Conservation (phyloP, 2,329 filamentous ascomycete genomes). For the Mycosphaerella sp. region DNA sequence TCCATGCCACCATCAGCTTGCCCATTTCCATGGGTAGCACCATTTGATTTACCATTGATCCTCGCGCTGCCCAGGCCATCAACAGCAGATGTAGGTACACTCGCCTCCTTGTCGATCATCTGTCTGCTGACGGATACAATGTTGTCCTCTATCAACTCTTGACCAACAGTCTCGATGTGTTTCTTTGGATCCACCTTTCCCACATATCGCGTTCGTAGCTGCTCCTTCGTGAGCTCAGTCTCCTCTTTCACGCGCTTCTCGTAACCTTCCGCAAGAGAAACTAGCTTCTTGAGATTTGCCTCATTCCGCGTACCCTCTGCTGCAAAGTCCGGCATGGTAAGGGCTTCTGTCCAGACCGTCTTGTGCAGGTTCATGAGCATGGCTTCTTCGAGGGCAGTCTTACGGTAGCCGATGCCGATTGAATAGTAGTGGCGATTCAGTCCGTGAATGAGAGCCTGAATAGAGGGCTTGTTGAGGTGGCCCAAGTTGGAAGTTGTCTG, state of each 20-base stretch:
- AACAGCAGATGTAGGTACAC: constrained; percentile 68
- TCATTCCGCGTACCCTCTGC: constrained; percentile 78
- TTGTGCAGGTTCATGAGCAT: constrained; percentile 99
- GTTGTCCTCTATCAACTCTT: constrained; percentile 97
- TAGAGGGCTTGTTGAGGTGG: constrained; percentile 98
- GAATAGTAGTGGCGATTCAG: constrained; percentile 99
- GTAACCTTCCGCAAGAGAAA: constrained; percentile 87
- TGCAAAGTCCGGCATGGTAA: constrained; percentile 95
- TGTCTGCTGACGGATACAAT: constrained; percentile 97
- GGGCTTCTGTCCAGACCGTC: constrained; percentile 96
- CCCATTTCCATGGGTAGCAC: constrained; percentile 10
- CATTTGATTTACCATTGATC: constrained; percentile 16
- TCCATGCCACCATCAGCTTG: constrained; percentile 20
- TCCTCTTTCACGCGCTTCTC: constrained; percentile 99
- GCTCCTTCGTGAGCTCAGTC: constrained; percentile 92
- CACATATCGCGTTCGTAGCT: constrained; percentile 97
- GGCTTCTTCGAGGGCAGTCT: constrained; percentile 93
- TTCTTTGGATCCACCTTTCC: constrained; percentile 99
- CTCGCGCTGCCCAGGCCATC: constrained; percentile 28
- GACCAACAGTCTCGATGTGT: constrained; percentile 93
- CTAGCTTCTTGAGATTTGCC: constrained; percentile 79
- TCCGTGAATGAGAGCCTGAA: constrained; percentile 96
- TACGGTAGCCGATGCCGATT: constrained; percentile 96
- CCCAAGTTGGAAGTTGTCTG: constrained; percentile 98
- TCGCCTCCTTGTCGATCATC: constrained; percentile 99